Base-by-base conservation (phyloP, 2,329 filamentous ascomycete species). In the Dactylellina drechsleri region DNA sequence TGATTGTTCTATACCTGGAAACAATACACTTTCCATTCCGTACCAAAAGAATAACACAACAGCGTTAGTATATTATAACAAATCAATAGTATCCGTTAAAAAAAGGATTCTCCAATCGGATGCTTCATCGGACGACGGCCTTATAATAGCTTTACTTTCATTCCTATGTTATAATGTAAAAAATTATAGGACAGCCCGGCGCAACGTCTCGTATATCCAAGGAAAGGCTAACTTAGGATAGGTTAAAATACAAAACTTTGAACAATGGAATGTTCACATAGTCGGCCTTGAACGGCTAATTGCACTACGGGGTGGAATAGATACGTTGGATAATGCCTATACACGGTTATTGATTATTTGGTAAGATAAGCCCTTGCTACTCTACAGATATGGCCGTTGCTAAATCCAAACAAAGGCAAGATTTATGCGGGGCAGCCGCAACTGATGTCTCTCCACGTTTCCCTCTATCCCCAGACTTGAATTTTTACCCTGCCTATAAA, bases 111-210 rank as follows among this genome's bases (percentile, higher is more conserved):
- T 62, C 23, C 36, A 62, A 52, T 50, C 58, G 13, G 43, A 62
- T 26, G 58, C 45, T 26, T 62, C 41, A 62, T 62, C 45, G 15
- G 58, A 62, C 52, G 58, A 62, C 26, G 58, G 58, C 23, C 58
- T 62, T 26, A 6, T 62, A 12, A 41, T 62, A 62, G 58, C 58
- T 62, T 43, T 62, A 41, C 43, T 62, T 62, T 62, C 58, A 20
- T 62, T 62, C 45, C 58, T 62, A n/a, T 62, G 58, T 52, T 62
- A 62, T 15, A 62, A 62, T 62, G 58, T 62, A 62, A 52, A 45
- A 41, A 60, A 2, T 18, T 40, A n/a, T 15, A 49, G 43, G n/a
- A 43, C 40, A 12, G 10, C 23, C 41, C 7, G n/a, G 40, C 43
- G n/a, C 26, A 50, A 41, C n/a, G 20, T 52, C 43, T 52, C 23